Base-by-base conservation (phyloP, 192 early-diverging fungal genomes). In the Backusella australiensis region DNA sequence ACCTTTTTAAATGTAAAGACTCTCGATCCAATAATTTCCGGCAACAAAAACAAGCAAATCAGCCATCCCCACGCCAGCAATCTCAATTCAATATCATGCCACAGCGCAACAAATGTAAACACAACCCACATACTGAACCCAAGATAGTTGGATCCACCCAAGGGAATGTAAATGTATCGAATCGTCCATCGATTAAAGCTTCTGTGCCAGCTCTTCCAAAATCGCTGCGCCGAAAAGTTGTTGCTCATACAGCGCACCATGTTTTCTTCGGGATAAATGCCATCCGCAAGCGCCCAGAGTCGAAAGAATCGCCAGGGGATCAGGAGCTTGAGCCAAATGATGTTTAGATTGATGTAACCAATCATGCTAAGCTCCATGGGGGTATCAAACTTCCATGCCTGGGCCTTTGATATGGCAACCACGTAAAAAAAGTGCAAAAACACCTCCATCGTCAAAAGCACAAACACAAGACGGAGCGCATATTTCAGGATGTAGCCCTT, bases 261-360 rank as follows among this genome's bases (percentile, higher is more conserved):
- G 78, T 99, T 99, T 78, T 99, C 97, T 14, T 89, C 83, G 1
- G 91, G 89, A 29, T 93, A 90, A 36, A 99, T 85, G 7, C 95
- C 94, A 80, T 99, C 97, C 29, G 86, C 79, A 84, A 98, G 78
- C 0, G 95, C 96, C 97, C 97, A 99, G 67, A 98, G 86, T 42
- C 97, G 86, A 78, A 97, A 97, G 83, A 97, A 99, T 39, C 97
- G 87, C 97, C 97, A 99, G 66, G 96, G 96, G 38, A 99, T 93
- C 76, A 97, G 84, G 19, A 99, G 81, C 88, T 93, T 97, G 21
- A 99, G 85, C 96, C 96, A 99, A 69, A 99, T 95, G 66, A 95
- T 85, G 69, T 91, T 89, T 41, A 99, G 82, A 81, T 94, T 93
- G 84, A 94, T 93, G 71, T 93, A 95, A 11, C 95, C 96, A 69